Base-by-base conservation (phyloP, 2,329 filamentous ascomycete genomes). In the Microsporum audouinii region DNA sequence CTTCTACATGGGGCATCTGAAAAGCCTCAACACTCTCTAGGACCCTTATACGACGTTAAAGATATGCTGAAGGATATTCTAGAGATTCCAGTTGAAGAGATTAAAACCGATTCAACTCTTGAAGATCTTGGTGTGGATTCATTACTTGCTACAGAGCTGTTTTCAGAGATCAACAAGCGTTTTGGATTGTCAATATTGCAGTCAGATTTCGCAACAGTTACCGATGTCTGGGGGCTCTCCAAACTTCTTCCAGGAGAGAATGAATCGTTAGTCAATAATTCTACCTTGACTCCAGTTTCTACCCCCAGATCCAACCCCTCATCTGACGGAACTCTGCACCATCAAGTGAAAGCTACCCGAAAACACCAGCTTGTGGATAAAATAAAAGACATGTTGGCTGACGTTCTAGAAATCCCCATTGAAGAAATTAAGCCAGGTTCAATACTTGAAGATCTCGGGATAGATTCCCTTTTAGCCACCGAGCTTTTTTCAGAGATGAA, bases 401-500 rank as follows among this genome's bases (percentile, higher is more conserved):
- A 57, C 12, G 31, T 57, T 33, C 10, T 57, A 36, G 53, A 57
- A 17, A 57, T 57, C 12, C 39, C 39, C 4, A 17, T 17, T 17
- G n/a, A 43, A 14, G 47, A 53, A 34, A 53, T 53, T 53, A 2
- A 8, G 10, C 2, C 23, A 31, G 29, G 29, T 53, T 31, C 47
- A 34, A 14, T 53, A 4, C 47, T 53, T 27, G 47, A 29, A 29
- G 47, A 53, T 34, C 47, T 53, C 29, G 47, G 47, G n/a, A 8
- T 53, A 23, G 47, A 53, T 31, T 53, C 47, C 14, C n/a, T 53
- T 12, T 8, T 34, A 12, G 57, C 57, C n/a, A 58, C 57, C 23
- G 57, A 58, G 36, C 57, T 58, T 14, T 58, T 58, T 43, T 58
- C 57, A 7, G 39, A 58, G 29, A 14, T 58, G 5, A 43, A 43